Evolutionary conservation across 2,329 filamentous ascomycete species (phyloP), one percentile per base, ranked within the genome.

Genomic region (Arachnomyces sp.): DNA sequence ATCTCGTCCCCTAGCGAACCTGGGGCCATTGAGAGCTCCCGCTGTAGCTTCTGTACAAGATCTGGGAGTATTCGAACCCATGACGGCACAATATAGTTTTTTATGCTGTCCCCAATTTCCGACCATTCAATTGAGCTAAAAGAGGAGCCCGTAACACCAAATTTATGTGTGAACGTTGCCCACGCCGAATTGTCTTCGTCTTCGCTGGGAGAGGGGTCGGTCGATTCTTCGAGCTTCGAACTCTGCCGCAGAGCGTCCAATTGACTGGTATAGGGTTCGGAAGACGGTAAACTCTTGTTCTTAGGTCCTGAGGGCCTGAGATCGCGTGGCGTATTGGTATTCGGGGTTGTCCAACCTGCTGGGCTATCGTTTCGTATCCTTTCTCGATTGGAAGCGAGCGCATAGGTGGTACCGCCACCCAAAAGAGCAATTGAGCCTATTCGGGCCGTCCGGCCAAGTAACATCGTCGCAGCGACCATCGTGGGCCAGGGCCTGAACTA

Each of bases 1-100:
- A 98, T 92, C 50, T 95, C 85, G 55, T 93, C 83, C 9, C 90
- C 87, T 31, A 98, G 68, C 0, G 88, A 94, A 1, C 88, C 90
- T 0, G 87, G 84, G 0, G 82, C 78, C 78, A 92, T 82, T 28
- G 86, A 92, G 12, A 95, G 71, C 63, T 96, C 90, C 15, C 77
- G 77, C 58, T 94, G 88, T 28, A 96, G 73, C 60, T 94, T 95
- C 44, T 77, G 74, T 40, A 93, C 68, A 40, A 85, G 87, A 2
- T 71, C 80, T 0, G 89, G 89, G 13, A 95, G 67, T 31, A 77
- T 59, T 48, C 79, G 82, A 28, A 83, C 79, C 90, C 90, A 96
- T 31, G 84, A 79, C 0, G 90, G 90, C 2, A 93, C 64, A 28
- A 96, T 79, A 47, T 77, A 73, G 54, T 77, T 80, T 29, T 82